phyloP scores from a whole-genome alignment of 2,329 filamentous ascomycete species.

The Aspergillus sp. region DNA sequence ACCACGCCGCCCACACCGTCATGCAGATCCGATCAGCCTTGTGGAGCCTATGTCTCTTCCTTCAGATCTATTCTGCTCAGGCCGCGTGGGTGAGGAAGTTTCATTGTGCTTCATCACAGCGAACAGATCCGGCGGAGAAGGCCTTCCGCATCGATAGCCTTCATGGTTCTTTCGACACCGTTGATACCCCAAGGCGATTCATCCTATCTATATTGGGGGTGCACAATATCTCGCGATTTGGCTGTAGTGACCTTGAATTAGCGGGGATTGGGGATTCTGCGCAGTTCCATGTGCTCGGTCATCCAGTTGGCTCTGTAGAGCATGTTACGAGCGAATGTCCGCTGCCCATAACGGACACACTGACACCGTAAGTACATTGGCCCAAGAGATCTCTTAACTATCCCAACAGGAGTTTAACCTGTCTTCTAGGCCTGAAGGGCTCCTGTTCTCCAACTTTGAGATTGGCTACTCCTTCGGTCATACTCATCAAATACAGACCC shows the following conservation, averaged over 20 bases:
- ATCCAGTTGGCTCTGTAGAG: constrained; percentile 1
- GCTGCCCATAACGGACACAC: neutral
- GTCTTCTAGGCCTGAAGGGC: neutral
- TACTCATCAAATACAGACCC: constrained; percentile 4
- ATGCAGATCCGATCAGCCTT: neutral
- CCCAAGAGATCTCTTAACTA: neutral
- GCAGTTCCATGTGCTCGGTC: constrained; percentile 1
- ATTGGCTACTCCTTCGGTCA: constrained; percentile 2
- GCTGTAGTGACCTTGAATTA: neutral
- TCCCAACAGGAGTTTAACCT: neutral
- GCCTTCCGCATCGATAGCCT: constrained; percentile 1
- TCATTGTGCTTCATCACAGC: neutral
- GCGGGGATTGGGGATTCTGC: neutral
- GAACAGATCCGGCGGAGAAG: neutral
- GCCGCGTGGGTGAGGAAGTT: constrained; percentile 3
- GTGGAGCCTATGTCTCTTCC: neutral
- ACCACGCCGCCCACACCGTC: neutral
- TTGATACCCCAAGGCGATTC: neutral
- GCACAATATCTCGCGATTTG: neutral
- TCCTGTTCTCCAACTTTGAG: constrained; percentile 1
- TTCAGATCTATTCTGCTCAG: neutral
- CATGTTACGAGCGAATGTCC: neutral
- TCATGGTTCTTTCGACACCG: neutral
- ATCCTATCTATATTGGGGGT: neutral
- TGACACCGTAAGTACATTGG: neutral